Evolutionary conservation across 2,329 filamentous ascomycete species (phyloP).

Genomic region (Pseudopyricularia javanii): DNA sequence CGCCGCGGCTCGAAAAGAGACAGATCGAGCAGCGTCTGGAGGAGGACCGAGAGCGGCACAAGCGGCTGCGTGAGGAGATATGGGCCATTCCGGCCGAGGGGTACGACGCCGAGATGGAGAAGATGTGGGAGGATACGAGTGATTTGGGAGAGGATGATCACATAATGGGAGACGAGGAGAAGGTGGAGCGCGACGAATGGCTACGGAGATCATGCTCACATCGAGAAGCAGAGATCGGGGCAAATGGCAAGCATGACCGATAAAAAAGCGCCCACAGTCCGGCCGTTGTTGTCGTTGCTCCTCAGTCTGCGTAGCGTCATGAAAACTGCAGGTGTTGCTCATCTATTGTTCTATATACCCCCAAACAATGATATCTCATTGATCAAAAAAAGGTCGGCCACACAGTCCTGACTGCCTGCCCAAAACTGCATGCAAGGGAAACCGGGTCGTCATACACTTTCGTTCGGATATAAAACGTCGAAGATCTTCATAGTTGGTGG

Average conservation of each 20-base stretch:
- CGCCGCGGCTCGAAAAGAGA: constrained; percentile 55
- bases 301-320: too few relatives aligned
- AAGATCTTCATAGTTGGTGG: constrained; percentile 1
- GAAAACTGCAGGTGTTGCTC: not conserved
- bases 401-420: not conserved
- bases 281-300: not conserved
- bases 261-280: not conserved
- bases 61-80: constrained; percentile 79
- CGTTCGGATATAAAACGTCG: not conserved
- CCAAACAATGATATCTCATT: not conserved
- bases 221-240: not conserved
- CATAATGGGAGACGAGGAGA: constrained; percentile 63
- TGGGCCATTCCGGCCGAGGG: constrained; percentile 65
- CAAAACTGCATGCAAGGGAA: not conserved
- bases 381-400: not conserved
- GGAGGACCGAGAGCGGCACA: constrained; percentile 91
- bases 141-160: constrained; percentile 83
- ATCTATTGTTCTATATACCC: not conserved
- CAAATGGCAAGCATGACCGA: not conserved
- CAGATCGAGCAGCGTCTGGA: constrained; percentile 95
- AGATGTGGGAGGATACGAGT: constrained; percentile 77
- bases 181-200: constrained; percentile 29
- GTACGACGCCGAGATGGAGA: constrained; percentile 59
- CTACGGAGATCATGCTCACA: constrained; percentile 24
- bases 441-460: not conserved